Evolutionary conservation across 108 stramenopile genomes (phyloP), one percentile per base, ranked within the genome.

Genomic region (Discostella pseudostelligera): DNA sequence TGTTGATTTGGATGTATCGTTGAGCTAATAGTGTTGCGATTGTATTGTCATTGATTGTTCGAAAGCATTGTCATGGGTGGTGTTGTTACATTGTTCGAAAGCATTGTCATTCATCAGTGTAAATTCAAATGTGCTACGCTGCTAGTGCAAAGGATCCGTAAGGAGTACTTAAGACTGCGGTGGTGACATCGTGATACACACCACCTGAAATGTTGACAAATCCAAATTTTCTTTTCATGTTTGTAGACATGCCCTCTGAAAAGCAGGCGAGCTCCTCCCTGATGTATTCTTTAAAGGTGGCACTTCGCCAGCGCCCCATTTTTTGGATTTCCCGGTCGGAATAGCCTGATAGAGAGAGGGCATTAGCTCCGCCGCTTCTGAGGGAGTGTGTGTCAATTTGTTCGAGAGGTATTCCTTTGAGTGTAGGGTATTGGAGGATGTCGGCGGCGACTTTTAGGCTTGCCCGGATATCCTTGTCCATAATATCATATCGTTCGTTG

Each of bases 251-350:
- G 0, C 46, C 46, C 5, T 47, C 46, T 11, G 46, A 47, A 20
- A 47, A 47, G 16, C 46, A 47, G 20, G 46, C 46, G 14, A 47
- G 2, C 16, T 47, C 46, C 46, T 47, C 46, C 0, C 46, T 11
- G 16, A 47, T 47, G 46, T 47, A 47, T 47, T 47, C 46, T 17
- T 47, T 47, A n/a, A 47, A 47, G 14, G 46, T 47, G 21, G 46
- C 46, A 1, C 46, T 20, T 0, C 46, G 16, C 46, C 46, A 17
- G 2, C 43, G 5, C 1, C 43, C 43, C 43, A 44, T 44, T 6
- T 44, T 44, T 6, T 44, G 43, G 5, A 44, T 44, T 44, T 44
- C n/a, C 2, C n/a, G 13, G 5, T 44, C 43, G 4, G 43, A 44
- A 16, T 47, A 47, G 1, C 46, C 46, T 0, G 46, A 0, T n/a